Base-by-base conservation (phyloP, 495 filamentous ascomycete species). In the Tirmania nivea region DNA sequence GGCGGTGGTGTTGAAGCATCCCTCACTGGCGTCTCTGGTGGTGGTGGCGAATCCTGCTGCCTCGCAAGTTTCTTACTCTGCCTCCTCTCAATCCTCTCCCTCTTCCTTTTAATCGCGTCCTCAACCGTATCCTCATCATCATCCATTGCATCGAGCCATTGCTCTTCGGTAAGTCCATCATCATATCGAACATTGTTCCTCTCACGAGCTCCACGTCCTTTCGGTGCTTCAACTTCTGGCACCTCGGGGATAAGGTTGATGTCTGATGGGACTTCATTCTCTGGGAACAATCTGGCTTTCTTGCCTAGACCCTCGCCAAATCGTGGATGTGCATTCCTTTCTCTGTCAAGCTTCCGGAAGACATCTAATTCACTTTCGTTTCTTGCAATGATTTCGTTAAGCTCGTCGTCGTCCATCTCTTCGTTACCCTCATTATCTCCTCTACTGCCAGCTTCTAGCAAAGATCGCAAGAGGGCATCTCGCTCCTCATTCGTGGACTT, bases 401-500 rank as follows among this genome's bases (percentile, higher is more conserved):
- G 69, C 59, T 97, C 90, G 52, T 97, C 90, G 59, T 97, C 90
- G 57, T 97, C 90, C 81, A 94, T 92, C 66, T 93, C 85, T 52
- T 87, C 81, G 57, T 94, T 85, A 14, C 39, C 39, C 50, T 89
- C 83, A 35, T 76, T 75, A 17, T 78, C 67, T 57, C 81, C 82
- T 36, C 73, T 77, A 57, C 95, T 89, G 0, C 90, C 90, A 50
- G 79, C 82, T 63, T 96, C 90, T 50, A 97, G 71, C 59, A 97
- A 78, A 21, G 86, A 88, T 56, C 90, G 76, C 52, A 97, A 71
- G 73, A 97, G 82, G 17, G 88, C 89, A 63, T 97, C 90, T 71
- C 90, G 84, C 67, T 97, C 90, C 54, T 94, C 92, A 62, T 94
- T 93, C 11, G 90, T 95, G 1, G 90, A 97, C 66, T 96, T 97